Percentiles rank a stretch among this genome's conserved stretches.
Evolutionary conservation across 2,329 filamentous ascomycete genomes (phyloP).

Genomic region (Scortechinia acanthostroma): DNA sequence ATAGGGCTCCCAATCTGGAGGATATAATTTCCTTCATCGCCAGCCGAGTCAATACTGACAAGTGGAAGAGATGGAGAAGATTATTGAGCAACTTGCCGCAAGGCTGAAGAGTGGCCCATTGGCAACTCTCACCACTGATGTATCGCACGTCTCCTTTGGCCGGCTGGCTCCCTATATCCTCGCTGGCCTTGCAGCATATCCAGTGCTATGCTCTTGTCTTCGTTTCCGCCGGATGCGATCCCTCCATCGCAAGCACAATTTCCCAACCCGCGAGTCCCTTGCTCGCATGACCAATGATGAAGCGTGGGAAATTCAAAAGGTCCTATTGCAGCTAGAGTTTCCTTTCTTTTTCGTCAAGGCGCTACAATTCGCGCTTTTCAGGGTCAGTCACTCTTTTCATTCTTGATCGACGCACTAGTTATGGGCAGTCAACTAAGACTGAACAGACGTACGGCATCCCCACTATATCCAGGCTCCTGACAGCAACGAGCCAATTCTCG

Average conservation of each 20-base stretch:
- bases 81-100: too few relatives aligned
- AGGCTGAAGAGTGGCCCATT: too few relatives aligned
- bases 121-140: too few relatives aligned
- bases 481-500: constrained; percentile 37
- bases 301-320: neutral
- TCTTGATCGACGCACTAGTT: neutral
- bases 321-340: constrained; percentile 36
- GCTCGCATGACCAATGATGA: neutral
- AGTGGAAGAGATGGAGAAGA: too few relatives aligned
- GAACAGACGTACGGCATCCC: constrained; percentile 39
- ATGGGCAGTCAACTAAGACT: neutral
- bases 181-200: neutral
- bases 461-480: constrained; percentile 37
- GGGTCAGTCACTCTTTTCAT: constrained; percentile 25
- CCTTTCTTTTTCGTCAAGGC: constrained; percentile 39
- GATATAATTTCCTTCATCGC: too few relatives aligned
- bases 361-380: constrained; percentile 51
- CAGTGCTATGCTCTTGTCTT: neutral
- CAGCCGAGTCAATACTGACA: too few relatives aligned
- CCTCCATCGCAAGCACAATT: neutral
- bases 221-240: neutral
- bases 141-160: too few relatives aligned
- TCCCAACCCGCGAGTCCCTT: neutral
- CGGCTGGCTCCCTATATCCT: too few relatives aligned
- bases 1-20: too few relatives aligned